A percentile compares a stretch with the other conserved stretches of the same genome.
Evolutionary conservation across 2,329 filamentous ascomycete species (phyloP).

Genomic region (Ophiostoma ulmi): DNA sequence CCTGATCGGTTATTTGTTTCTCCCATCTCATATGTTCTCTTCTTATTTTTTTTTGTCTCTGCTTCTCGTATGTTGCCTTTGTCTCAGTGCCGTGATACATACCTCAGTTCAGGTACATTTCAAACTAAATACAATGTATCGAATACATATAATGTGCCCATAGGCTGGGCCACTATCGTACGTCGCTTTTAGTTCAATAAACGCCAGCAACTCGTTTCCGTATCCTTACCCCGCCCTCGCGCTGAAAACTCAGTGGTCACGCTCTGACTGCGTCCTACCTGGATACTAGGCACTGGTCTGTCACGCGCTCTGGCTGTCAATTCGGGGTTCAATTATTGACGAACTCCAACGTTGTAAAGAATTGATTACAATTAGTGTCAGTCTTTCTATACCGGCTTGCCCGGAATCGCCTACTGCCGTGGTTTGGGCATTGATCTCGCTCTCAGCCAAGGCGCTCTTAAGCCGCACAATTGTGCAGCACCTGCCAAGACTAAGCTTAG

Average conservation of each 20-base stretch:
- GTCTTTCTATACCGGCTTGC: neutral
- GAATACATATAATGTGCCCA: too few relatives aligned
- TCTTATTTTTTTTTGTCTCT: neutral
- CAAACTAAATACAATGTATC: neutral
- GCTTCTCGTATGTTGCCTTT: neutral
- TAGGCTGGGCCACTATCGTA: neutral
- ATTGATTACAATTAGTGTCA: neutral
- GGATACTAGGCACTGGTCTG: neutral
- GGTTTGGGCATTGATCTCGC: neutral
- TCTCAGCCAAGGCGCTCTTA: neutral
- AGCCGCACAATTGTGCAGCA: neutral
- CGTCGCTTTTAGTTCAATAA: neutral
- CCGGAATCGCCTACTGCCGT: neutral
- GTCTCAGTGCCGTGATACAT: neutral
- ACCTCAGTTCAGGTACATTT: neutral
- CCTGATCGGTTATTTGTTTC: neutral
- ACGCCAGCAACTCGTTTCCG: neutral
- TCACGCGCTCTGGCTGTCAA: neutral
- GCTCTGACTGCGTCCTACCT: neutral
- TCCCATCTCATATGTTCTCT: neutral
- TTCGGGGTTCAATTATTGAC: neutral
- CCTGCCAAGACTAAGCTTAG: neutral
- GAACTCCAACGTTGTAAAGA: neutral
- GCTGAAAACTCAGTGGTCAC: neutral
- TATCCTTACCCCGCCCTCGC: neutral